These are phyloP conservation scores for Arthrocladium fulminans DNA, from an alignment of 2,329 filamentous ascomycete species.

Conservation along the genomic window DNA sequence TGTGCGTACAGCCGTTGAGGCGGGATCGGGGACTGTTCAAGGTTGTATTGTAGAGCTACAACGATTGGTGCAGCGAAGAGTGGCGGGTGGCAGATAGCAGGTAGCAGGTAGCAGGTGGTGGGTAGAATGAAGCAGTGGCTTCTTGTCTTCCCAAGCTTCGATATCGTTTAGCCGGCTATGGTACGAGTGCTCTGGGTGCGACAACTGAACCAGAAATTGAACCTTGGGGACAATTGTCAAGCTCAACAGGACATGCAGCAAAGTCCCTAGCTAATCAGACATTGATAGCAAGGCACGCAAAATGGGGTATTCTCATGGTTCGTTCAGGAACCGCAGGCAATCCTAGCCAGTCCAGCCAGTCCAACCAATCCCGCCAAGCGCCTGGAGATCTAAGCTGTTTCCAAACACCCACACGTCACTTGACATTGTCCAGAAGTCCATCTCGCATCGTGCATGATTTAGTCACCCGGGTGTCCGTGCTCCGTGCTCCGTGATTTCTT, in stretches of 20 bases:
- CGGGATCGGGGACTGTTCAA: background rate
- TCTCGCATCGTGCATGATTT: background rate
- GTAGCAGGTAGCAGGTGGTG: no score
- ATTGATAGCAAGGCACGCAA: background rate
- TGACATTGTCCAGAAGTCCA: background rate
- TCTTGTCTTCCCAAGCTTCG: background rate
- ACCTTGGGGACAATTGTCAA: background rate
- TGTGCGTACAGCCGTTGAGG: conserved; percentile 10
- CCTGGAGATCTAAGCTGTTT: background rate
- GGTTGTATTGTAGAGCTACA: background rate
- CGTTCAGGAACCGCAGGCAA: conserved; percentile 3
- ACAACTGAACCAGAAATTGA: background rate
- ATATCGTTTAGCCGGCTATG: background rate
- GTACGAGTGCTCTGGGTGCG: background rate
- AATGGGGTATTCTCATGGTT: background rate
- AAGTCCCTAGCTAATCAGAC: background rate
- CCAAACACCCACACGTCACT: background rate
- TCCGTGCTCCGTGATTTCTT: background rate
- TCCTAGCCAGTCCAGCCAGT: background rate
- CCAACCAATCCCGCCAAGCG: background rate
- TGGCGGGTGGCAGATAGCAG: no score
- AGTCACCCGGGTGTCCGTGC: background rate
- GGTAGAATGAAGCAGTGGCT: background rate
- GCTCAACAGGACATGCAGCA: background rate
- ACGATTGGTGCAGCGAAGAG: no score